These are phyloP conservation scores for Candida koratica DNA, from an alignment of 805 yeast species.

Conservation along the genomic window DNA sequence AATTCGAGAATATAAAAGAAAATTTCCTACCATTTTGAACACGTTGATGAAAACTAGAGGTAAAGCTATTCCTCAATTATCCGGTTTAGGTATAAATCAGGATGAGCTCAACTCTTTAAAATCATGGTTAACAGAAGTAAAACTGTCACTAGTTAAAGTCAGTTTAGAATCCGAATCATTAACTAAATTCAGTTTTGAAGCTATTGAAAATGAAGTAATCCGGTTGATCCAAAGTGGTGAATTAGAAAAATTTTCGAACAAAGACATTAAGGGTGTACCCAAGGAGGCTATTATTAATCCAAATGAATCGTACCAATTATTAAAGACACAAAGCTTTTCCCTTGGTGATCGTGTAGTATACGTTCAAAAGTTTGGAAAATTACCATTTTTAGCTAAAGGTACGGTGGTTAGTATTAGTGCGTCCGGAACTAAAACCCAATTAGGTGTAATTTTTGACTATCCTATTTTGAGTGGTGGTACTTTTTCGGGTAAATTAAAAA, in stretches of 20 bases:
- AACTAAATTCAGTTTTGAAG: slow-evolving; percentile 58
- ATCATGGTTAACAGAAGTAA: slow-evolving; percentile 49
- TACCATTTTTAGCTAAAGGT: slow-evolving; percentile 83
- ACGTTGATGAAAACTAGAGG: slow-evolving; percentile 26
- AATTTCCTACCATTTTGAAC: slow-evolving; percentile 61
- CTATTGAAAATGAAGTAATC: slow-evolving; percentile 58
- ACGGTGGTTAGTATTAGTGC: slow-evolving; percentile 69
- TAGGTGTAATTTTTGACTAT: slow-evolving; percentile 80
- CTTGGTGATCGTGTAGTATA: slow-evolving; percentile 90
- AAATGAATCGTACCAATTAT: slow-evolving; percentile 60
- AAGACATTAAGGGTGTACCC: slow-evolving; percentile 77
- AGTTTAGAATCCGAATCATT: slow-evolving; percentile 76
- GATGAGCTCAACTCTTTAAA: slow-evolving; percentile 42
- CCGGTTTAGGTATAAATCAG: slow-evolving; percentile 36
- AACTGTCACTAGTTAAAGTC: slow-evolving; percentile 51
- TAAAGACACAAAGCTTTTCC: slow-evolving; percentile 71
- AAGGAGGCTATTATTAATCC: slow-evolving; percentile 79
- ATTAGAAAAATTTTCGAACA: slow-evolving; percentile 40
- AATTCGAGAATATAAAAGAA: slow-evolving; percentile 53
- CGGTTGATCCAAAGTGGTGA: slow-evolving; percentile 43
- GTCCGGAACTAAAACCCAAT: slow-evolving; percentile 57
- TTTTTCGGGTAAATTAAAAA: slow-evolving; percentile 69
- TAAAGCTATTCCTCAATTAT: slow-evolving; percentile 34
- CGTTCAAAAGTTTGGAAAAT: slow-evolving; percentile 82
- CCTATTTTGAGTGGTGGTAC: slow-evolving; percentile 80